These are phyloP conservation scores for Dioscorea zingiberensis DNA, from an alignment of 106 monocot genomes.

Conservation along the genomic window DNA sequence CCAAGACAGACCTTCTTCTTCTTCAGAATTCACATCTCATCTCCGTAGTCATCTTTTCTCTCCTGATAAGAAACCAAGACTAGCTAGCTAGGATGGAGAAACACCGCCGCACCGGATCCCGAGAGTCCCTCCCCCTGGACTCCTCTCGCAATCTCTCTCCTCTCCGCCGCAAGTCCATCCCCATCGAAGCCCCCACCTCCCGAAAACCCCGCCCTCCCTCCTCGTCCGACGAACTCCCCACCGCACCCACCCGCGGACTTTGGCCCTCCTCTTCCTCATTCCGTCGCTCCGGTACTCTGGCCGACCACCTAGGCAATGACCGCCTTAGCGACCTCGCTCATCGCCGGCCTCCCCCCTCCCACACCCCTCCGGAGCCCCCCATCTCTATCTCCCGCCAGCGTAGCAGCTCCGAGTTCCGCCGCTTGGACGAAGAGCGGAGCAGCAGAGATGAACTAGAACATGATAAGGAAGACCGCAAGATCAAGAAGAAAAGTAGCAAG, in stretches of 20 bases:
- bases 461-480: not conserved
- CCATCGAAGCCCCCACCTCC: not conserved
- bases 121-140: not conserved
- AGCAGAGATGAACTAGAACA: not conserved
- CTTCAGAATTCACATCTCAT: not conserved
- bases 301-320: conserved; percentile 6
- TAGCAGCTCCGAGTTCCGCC: conserved; percentile 20
- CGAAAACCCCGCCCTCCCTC: conserved; percentile 11
- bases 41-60: not conserved
- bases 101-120: not conserved
- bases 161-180: conserved; percentile 1
- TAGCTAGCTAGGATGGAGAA: no score
- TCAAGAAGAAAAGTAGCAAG: conserved; percentile 7
- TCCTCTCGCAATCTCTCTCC: not conserved
- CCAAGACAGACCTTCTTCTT: no score
- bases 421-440: conserved; percentile 8
- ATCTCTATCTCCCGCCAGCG: conserved; percentile 17
- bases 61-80: no score
- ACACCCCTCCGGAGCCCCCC: not conserved
- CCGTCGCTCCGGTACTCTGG: not conserved
- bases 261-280: conserved; percentile 1
- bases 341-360: not conserved
- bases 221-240: no score
- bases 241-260: not conserved
- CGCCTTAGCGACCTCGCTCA: conserved; percentile 2